Evolutionary conservation across 2,329 filamentous ascomycete species (phyloP), one percentile per base, ranked within the genome.

Genomic region (Fusarium gaditjirri): DNA sequence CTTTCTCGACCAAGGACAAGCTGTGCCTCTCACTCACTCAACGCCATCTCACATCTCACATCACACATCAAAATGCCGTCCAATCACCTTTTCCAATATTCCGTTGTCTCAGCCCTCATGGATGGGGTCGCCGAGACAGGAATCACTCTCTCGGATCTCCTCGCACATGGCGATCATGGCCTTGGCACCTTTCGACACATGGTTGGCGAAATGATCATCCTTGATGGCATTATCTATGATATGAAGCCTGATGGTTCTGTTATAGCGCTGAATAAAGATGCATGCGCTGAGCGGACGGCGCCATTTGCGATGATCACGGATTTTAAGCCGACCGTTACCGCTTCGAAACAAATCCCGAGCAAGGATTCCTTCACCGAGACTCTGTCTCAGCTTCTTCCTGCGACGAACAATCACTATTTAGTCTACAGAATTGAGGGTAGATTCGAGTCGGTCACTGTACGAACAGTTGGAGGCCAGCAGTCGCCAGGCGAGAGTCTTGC

Each of bases 151-250:
- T 59, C 41, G 5, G 58, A 72, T 4, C 68, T 74, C 1, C 43
- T 72, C 27, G n/a, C 39, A 4, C 54, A 62, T 19, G 72, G 72
- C 11, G 46, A 71, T 12, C 69, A 73, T 6, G 72, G 72, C 5
- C 62, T 75, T 5, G 72, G 72, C n/a, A 75, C 72, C 14, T 75
- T 75, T 58, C 66, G 63, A 27, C 56, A 72, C 16, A 75, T 75
- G 72, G 59, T 56, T 6, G 72, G 72, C 2, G 72, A 75, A 19
- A 75, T 75, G 72, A 72, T 75, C 39, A 73, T 75, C 23, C 49
- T 75, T 0, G 70, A 73, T 33, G 72, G 66, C 2, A 8, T 35
- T 5, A 25, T 73, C 4, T 75, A 71, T 13, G 58, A 73, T 7
- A 73, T 75, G 65, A 75, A 64, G 8, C 43, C 62, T 3, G 70